Conservation (phyloP, 345 rosid species). For the Arabis hirsuta region DNA sequence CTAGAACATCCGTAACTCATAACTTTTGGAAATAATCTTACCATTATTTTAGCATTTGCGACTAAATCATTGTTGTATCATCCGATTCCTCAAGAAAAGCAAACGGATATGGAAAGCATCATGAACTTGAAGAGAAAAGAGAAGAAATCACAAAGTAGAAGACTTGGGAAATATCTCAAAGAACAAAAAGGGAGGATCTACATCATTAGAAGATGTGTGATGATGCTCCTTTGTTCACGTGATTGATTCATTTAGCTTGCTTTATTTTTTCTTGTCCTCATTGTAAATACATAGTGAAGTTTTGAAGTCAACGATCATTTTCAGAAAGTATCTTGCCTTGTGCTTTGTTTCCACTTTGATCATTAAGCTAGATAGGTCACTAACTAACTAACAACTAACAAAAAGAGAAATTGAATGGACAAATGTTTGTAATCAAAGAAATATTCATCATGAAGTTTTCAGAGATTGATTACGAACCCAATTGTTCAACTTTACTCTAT, state of each 20-base stretch:
- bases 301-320: constrained; percentile 25
- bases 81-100: not conserved
- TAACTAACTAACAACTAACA: too few species aligned
- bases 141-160: constrained; percentile 43
- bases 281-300: constrained; percentile 6
- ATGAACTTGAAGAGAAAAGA: constrained; percentile 40
- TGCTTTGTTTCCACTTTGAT: too few species aligned
- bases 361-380: too few species aligned
- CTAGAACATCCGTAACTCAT: constrained; percentile 19
- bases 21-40: constrained; percentile 2
- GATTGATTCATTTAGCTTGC: constrained; percentile 33
- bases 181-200: constrained; percentile 44
- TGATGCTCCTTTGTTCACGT: constrained; percentile 43
- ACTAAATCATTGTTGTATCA: constrained; percentile 1
- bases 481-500: too few species aligned
- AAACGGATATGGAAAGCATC: constrained; percentile 32
- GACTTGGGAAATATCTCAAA: constrained; percentile 46
- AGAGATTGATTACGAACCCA: too few species aligned
- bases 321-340: not conserved
- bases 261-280: constrained; percentile 20
- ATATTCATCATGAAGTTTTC: too few species aligned
- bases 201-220: constrained; percentile 46
- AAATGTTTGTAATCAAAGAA: too few species aligned
- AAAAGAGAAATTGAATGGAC: too few species aligned
- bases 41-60: not conserved